Evolutionary conservation across 2,329 filamentous ascomycete species (phyloP).

Genomic region (Cladophialophora carrionii): DNA sequence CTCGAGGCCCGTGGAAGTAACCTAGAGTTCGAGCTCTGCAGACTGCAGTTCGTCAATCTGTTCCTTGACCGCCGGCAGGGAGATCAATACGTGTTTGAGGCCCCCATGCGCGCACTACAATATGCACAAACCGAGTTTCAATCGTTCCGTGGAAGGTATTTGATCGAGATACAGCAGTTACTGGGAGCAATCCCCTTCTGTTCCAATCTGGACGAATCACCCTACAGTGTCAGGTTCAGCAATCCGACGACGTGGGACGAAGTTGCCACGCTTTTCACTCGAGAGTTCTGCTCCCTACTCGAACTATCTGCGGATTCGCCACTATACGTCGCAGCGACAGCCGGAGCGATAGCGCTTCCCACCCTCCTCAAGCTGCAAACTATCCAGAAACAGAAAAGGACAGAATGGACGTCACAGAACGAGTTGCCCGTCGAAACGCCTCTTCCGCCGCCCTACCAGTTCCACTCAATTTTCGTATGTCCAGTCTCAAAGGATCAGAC

Average conservation of each 20-base stretch:
- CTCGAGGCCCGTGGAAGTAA: constrained; percentile 85
- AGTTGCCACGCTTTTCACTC: constrained; percentile 82
- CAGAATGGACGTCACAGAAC: constrained; percentile 90
- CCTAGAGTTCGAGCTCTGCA: constrained; percentile 90
- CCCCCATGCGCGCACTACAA: constrained; percentile 66
- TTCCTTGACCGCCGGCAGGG: constrained; percentile 68
- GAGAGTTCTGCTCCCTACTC: constrained; percentile 90
- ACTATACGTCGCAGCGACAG: constrained; percentile 88
- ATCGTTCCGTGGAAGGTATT: constrained; percentile 73
- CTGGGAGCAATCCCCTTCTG: constrained; percentile 79
- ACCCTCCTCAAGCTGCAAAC: constrained; percentile 84
- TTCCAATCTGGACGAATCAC: constrained; percentile 73
- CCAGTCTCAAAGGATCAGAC: constrained; percentile 96
- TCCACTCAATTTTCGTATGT: constrained; percentile 97
- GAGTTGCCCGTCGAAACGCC: constrained; percentile 81
- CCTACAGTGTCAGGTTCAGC: constrained; percentile 78
- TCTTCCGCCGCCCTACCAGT: constrained; percentile 67
- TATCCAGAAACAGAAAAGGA: constrained; percentile 85
- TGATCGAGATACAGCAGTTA: constrained; percentile 78
- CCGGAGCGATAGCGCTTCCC: constrained; percentile 87
- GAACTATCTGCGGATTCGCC: constrained; percentile 89
- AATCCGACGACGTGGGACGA: constrained; percentile 78
- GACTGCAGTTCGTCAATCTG: constrained; percentile 85
- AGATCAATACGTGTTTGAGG: constrained; percentile 43
- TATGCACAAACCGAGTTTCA: constrained; percentile 78